Percentiles rank a stretch among this genome's conserved stretches.
Evolutionary conservation across 108 stramenopile species (phyloP).

Genomic region (Mayamaea pseudoterrestris): DNA sequence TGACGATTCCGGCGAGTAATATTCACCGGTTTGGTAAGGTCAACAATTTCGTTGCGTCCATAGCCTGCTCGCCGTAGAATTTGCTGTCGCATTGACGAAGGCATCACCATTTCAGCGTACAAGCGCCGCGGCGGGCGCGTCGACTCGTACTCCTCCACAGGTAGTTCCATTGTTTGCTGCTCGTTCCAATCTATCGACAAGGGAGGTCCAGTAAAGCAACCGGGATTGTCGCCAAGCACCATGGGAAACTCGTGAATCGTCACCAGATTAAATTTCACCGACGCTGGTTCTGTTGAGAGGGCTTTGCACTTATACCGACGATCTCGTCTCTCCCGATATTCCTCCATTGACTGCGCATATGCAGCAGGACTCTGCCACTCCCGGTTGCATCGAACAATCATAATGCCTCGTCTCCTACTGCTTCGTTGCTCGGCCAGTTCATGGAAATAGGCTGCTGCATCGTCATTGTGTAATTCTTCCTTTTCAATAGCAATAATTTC

Average conservation of each 20-base stretch:
- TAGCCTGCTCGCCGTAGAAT: slow-evolving; percentile 14
- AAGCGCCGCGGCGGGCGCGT: slow-evolving; percentile 4
- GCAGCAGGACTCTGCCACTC: too few relatives aligned
- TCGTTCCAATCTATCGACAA: slow-evolving; percentile 34
- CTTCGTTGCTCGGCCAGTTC: too few relatives aligned
- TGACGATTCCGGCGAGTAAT: too few relatives aligned
- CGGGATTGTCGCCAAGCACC: slow-evolving; percentile 39
- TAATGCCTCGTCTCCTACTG: too few relatives aligned
- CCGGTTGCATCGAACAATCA: too few relatives aligned
- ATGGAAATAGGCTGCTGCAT: too few relatives aligned
- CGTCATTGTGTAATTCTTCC: too few relatives aligned
- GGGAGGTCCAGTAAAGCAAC: slow-evolving; percentile 24
- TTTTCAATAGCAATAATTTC: too few relatives aligned
- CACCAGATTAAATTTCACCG: slow-evolving; percentile 15
- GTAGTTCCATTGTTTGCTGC: slow-evolving; percentile 2
- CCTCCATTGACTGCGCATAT: too few relatives aligned
- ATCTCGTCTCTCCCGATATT: too few relatives aligned
- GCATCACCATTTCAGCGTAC: slow-evolving; percentile 5
- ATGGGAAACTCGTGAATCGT: slow-evolving; percentile 31
- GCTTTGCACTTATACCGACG: too few relatives aligned
- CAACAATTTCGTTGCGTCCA: slow-evolving; percentile 3
- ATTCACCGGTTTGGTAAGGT: slow-evolving; percentile 8
- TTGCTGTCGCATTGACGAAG: slow-evolving; percentile 4
- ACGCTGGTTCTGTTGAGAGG: too few relatives aligned
- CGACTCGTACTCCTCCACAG: slow-evolving; percentile 7